Base-by-base conservation (phyloP, 495 filamentous ascomycete genomes). In the Aspergillus hancockii region DNA sequence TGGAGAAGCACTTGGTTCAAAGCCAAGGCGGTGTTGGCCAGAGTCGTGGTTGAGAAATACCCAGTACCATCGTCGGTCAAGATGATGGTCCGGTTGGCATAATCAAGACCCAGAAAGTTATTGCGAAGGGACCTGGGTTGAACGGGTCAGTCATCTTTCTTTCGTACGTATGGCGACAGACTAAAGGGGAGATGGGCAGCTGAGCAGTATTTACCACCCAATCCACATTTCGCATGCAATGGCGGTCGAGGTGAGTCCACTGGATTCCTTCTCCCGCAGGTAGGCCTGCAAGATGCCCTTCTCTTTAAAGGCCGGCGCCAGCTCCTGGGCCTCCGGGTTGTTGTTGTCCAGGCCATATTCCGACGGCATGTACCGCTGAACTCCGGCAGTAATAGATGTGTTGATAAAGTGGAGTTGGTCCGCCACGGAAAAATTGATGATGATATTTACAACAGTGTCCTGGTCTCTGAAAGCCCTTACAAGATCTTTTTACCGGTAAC, bases 211-310 rank as follows among this genome's bases (percentile, higher is more conserved):
- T 7, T 51, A 60, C 58, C 58, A 61, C 19, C 52, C 58, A 52
- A 61, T 52, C 58, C 58, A 61, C 58, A 61, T 61, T 10, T 52
- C 58, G 18, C 58, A 61, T 1, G 58, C 58, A 53, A 61, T 55
- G 0, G 59, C 47, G 8, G 59, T 61, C 59, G 53, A 61, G 8
- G 52, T 61, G 13, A 61, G 49, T 4, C 54, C 53, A 40, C 6
- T 49, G 2, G 40, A 18, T 31, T 61, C 54, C 31, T 61, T 61
- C 3, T n/a, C 4, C 6, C 49, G 36, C 9, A 61, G 47, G 38
- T 61, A 57, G 19, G 34, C 59, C 40, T 57, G 54, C 40, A 61
- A 47, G 4, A 28, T n/a, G 0, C 59, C 54, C 49, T 61, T 61
- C 5, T 61, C 59, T 3, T 40, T 21, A 18, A 57, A 57, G 21